phyloP scores from a whole-genome alignment of 805 yeast species.

The Pichia rugopelliculosa region DNA sequence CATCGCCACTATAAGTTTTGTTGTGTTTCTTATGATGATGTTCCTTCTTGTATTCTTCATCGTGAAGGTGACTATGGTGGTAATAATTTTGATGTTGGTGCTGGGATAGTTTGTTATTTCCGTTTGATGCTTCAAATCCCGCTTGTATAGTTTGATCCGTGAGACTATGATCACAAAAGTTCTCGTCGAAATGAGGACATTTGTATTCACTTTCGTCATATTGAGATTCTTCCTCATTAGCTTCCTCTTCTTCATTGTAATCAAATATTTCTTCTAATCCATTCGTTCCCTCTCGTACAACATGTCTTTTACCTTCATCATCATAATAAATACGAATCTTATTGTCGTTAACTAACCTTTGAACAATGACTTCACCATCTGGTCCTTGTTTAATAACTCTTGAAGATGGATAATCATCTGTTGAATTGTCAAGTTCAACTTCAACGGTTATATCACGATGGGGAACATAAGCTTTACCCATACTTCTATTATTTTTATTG shows the following conservation, averaged over 20 bases:
- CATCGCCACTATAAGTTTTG: too few species aligned
- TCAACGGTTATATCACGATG: slow-evolving; percentile 20
- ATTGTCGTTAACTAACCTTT: slow-evolving; percentile 33
- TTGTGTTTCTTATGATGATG: not conserved
- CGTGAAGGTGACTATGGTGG: not conserved
- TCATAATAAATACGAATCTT: slow-evolving; percentile 18
- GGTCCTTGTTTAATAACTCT: slow-evolving; percentile 58
- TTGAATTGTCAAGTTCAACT: slow-evolving; percentile 46
- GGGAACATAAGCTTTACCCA: slow-evolving; percentile 1
- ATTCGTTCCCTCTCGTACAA: slow-evolving; percentile 9
- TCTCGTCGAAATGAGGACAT: slow-evolving; percentile 10
- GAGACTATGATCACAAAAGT: slow-evolving; percentile 6
- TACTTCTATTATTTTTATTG: not conserved
- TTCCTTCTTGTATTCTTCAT: not conserved
- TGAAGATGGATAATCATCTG: slow-evolving; percentile 63
- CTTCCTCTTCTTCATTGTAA: slow-evolving; percentile 4
- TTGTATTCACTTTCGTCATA: slow-evolving; percentile 11
- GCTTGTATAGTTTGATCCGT: not conserved
- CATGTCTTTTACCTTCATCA: slow-evolving; percentile 5
- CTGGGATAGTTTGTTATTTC: not conserved
- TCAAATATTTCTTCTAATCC: slow-evolving; percentile 5
- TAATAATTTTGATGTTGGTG: not conserved
- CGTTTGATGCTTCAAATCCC: not conserved
- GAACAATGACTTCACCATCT: slow-evolving; percentile 73
- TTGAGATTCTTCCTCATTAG: slow-evolving; percentile 9